Conservation (phyloP, 2,329 filamentous ascomycete species). For the Myriosclerotinia duriaeana region DNA sequence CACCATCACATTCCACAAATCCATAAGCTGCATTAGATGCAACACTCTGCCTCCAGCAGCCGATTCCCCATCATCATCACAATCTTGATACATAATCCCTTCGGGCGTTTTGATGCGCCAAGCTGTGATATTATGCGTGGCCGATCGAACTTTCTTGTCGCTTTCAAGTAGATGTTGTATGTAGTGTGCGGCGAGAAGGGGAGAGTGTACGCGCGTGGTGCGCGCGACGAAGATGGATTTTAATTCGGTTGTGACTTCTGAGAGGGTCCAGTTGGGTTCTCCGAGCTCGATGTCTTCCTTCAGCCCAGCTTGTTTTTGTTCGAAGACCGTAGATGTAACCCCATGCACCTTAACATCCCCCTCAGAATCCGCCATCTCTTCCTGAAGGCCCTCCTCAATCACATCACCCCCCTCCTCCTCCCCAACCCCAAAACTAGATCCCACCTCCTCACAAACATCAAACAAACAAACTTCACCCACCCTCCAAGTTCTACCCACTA, state of each 20-base stretch:
- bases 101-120: constrained; percentile 72
- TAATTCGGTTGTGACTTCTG: constrained; percentile 72
- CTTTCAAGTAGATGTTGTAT: constrained; percentile 74
- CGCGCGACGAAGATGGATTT: constrained; percentile 88
- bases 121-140: constrained; percentile 93
- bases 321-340: background rate
- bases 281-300: constrained; percentile 29
- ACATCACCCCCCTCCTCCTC: background rate
- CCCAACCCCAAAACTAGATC: background rate
- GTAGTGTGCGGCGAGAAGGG: constrained; percentile 68
- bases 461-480: constrained; percentile 82
- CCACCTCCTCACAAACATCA: constrained; percentile 78
- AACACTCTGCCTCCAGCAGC: constrained; percentile 83
- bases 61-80: constrained; percentile 92
- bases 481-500: constrained; percentile 66
- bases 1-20: constrained; percentile 88
- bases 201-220: constrained; percentile 66
- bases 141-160: constrained; percentile 80
- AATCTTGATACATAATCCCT: constrained; percentile 73
- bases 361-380: background rate
- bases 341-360: background rate
- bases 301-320: constrained; percentile 3
- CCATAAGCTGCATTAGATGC: constrained; percentile 92
- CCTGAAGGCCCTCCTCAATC: background rate
- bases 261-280: constrained; percentile 66